These are phyloP conservation scores for Coemansia asiatica DNA, from an alignment of 192 early-diverging fungal species.

Conservation along the genomic window DNA sequence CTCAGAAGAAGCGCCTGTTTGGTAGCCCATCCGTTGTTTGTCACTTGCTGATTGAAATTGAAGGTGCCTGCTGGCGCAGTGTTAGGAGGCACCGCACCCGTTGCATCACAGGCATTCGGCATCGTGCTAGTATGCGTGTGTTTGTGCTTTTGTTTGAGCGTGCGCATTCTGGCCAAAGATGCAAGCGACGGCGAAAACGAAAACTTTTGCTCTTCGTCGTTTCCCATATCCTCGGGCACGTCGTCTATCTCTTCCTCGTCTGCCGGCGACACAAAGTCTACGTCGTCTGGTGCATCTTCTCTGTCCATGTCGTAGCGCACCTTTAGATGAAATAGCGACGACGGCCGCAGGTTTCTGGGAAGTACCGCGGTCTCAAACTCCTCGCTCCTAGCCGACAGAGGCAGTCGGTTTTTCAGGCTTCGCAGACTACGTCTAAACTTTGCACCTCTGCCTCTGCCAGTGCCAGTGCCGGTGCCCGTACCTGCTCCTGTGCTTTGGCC, in stretches of 20 bases:
- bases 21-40: background rate
- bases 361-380: constrained; percentile 3
- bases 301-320: constrained; percentile 23
- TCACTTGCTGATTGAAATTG: background rate
- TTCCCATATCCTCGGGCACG: background rate
- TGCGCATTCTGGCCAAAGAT: constrained; percentile 18
- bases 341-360: constrained; percentile 39
- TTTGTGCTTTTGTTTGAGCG: no score
- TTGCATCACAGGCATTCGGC: background rate
- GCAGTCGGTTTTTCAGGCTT: constrained; percentile 12
- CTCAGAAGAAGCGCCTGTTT: constrained; percentile 12
- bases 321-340: constrained; percentile 48
- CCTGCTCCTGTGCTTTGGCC: background rate
- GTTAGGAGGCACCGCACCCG: background rate
- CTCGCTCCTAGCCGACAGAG: constrained; percentile 3
- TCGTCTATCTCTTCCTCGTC: background rate
- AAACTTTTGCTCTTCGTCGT: constrained; percentile 14
- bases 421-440: constrained; percentile 5
- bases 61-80: constrained; percentile 1
- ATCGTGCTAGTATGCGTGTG: background rate
- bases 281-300: background rate
- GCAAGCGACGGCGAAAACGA: constrained; percentile 47
- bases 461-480: background rate
- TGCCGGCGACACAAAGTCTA: constrained; percentile 1
- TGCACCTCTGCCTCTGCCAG: no score